A percentile compares a stretch with the other conserved stretches of the same genome.
phyloP scores from a whole-genome alignment of 495 filamentous ascomycete genomes.

The Aspergillus heteromorphus region DNA sequence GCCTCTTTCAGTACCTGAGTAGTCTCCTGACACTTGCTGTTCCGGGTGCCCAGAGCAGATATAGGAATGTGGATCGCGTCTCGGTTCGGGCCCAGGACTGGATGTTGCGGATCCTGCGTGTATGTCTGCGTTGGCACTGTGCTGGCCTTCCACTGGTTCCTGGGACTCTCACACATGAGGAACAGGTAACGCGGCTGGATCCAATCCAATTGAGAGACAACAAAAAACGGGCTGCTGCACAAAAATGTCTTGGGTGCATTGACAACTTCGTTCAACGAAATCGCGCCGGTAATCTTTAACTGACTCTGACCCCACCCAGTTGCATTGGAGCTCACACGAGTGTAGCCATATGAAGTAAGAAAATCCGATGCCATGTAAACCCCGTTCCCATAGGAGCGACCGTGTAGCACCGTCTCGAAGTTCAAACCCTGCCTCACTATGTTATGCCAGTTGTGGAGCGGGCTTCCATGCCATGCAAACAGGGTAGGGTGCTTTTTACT shows the following conservation, averaged over 20 bases:
- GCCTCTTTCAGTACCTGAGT: constrained; percentile 3
- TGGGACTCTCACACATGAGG: constrained; percentile 34
- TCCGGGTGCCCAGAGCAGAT: constrained; percentile 32
- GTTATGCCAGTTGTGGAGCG: constrained; percentile 77
- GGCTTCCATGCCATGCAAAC: constrained; percentile 83
- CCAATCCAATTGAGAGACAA: constrained; percentile 77
- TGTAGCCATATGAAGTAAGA: constrained; percentile 54
- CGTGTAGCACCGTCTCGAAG: constrained; percentile 56
- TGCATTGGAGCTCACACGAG: constrained; percentile 5
- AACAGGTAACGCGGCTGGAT: constrained; percentile 90
- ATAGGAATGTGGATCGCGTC: constrained; percentile 43
- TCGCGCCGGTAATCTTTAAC: constrained; percentile 50
- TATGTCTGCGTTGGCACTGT: constrained; percentile 34
- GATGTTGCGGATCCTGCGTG: constrained; percentile 50
- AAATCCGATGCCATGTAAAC: constrained; percentile 69
- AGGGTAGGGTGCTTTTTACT: constrained; percentile 56
- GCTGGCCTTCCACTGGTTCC: background rate
- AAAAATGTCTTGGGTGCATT: constrained; percentile 64
- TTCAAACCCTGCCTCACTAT: constrained; percentile 81
- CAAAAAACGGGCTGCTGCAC: constrained; percentile 52
- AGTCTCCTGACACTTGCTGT: background rate
- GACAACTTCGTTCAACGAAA: constrained; percentile 87
- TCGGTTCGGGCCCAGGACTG: constrained; percentile 32
- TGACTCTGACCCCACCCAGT: constrained; percentile 59
- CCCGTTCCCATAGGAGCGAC: constrained; percentile 72